phyloP scores from a whole-genome alignment of 176 grass and related monocot genomes.

The Phoenix dactylifera region DNA sequence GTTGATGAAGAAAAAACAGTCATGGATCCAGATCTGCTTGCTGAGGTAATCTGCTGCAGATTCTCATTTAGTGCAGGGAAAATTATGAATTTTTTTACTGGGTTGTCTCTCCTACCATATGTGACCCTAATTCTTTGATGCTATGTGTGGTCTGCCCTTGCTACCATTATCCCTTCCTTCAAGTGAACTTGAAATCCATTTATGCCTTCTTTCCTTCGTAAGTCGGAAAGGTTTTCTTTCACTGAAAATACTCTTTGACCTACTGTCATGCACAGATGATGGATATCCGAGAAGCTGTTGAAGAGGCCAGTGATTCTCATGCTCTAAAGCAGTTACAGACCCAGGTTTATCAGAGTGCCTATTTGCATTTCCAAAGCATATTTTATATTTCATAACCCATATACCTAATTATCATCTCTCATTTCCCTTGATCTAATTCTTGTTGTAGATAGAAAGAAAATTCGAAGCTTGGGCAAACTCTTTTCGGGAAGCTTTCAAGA shows the following conservation, averaged over 20 bases:
- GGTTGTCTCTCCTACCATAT: too few relatives aligned
- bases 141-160: too few relatives aligned
- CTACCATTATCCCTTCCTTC: too few relatives aligned
- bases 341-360: slow-evolving; percentile 36
- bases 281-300: slow-evolving; percentile 81
- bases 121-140: too few relatives aligned
- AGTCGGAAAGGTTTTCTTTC: too few relatives aligned
- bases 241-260: too few relatives aligned
- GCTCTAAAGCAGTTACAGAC: slow-evolving; percentile 52
- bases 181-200: too few relatives aligned
- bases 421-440: background rate
- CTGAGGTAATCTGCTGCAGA: slow-evolving; percentile 43
- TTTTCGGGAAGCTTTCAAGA: slow-evolving; percentile 54
- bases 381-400: background rate
- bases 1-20: slow-evolving; percentile 92
- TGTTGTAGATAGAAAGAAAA: slow-evolving; percentile 44
- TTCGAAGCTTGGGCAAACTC: slow-evolving; percentile 41
- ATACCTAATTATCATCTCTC: slow-evolving; percentile 1
- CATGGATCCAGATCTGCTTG: slow-evolving; percentile 59
- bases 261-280: slow-evolving; percentile 43
- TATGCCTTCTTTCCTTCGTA: too few relatives aligned
- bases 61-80: too few relatives aligned
- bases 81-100: too few relatives aligned
- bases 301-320: slow-evolving; percentile 47
- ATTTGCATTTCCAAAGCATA: slow-evolving; percentile 2